Evolutionary conservation across 208 protist genomes (phyloP).

Genomic region (Borovskyia barvae): DNA sequence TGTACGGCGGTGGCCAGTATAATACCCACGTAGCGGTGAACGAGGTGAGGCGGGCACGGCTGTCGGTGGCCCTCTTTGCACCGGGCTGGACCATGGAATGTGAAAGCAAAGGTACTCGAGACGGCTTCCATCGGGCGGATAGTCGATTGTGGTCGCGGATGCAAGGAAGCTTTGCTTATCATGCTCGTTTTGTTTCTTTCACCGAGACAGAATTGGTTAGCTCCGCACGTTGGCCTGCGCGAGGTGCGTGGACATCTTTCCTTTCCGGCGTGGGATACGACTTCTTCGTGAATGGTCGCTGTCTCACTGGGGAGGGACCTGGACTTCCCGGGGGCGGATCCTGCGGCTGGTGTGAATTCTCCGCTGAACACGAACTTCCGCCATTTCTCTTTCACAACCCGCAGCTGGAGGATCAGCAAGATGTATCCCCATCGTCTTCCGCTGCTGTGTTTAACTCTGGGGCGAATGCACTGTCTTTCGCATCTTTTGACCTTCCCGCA

Average conservation of each 20-base stretch:
- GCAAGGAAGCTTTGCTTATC: conserved; percentile 35
- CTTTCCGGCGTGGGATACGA: conserved; percentile 46
- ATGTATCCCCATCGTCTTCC: conserved; percentile 10
- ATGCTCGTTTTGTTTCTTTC: neutral
- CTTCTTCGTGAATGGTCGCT: conserved; percentile 49
- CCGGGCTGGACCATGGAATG: conserved; percentile 85
- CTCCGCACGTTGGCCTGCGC: no score
- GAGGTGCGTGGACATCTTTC: conserved; percentile 58
- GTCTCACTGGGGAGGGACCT: conserved; percentile 6
- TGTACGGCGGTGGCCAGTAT: conserved; percentile 78
- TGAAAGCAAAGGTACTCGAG: conserved; percentile 34
- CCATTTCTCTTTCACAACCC: conserved; percentile 30
- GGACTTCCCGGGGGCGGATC: neutral
- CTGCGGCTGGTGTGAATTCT: conserved; percentile 34
- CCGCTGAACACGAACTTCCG: conserved; percentile 24
- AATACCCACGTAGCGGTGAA: conserved; percentile 50
- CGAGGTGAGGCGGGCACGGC: conserved; percentile 12
- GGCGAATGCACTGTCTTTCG: no score
- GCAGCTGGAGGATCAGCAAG: no score
- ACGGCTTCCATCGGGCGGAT: conserved; percentile 50
- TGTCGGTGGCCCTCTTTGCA: conserved; percentile 89
- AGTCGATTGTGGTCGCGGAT: conserved; percentile 50
- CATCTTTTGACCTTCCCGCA: conserved; percentile 13
- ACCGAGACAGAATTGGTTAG: neutral
- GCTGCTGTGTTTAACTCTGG: no score